Percentiles rank a stretch among this genome's conserved stretches.
Conservation (phyloP, 2,329 filamentous ascomycete genomes). For the Exserohilum rostratum region DNA sequence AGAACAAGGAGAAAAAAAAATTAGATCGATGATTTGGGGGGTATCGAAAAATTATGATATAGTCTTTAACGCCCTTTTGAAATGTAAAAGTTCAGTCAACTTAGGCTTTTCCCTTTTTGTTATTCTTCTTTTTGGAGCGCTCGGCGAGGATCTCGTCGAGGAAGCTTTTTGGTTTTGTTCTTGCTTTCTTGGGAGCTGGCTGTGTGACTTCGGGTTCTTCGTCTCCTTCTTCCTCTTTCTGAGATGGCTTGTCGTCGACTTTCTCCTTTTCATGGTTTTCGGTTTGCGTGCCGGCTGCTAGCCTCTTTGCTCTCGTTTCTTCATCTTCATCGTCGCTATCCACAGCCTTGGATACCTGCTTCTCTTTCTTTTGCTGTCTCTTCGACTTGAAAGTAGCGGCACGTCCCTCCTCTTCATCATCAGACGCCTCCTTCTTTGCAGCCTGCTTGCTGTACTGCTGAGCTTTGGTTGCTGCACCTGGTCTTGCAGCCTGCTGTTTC, state of each 20-base stretch:
- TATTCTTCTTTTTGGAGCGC: slow-evolving; percentile 59
- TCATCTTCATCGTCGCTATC: slow-evolving; percentile 24
- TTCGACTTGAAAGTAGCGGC: slow-evolving; percentile 43
- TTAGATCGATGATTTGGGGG: not conserved
- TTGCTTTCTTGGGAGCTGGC: slow-evolving; percentile 24
- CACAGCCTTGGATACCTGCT: not conserved
- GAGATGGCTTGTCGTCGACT: slow-evolving; percentile 1
- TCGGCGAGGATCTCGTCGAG: slow-evolving; percentile 60
- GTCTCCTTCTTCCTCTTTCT: slow-evolving; percentile 15
- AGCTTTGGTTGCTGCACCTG: slow-evolving; percentile 30
- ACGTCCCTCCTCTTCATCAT: slow-evolving; percentile 50
- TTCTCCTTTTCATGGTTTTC: not conserved
- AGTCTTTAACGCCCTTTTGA: not conserved
- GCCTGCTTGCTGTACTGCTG: slow-evolving; percentile 30
- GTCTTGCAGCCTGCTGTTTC: slow-evolving; percentile 30
- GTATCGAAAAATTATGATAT: slow-evolving; percentile 1
- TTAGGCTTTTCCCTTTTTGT: slow-evolving; percentile 34
- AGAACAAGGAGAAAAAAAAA: not conserved
- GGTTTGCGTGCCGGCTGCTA: not conserved
- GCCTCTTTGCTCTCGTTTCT: slow-evolving; percentile 13
- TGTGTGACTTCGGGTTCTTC: slow-evolving; percentile 10
- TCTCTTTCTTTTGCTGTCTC: slow-evolving; percentile 33
- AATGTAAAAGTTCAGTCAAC: too few relatives aligned
- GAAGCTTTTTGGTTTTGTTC: slow-evolving; percentile 55
- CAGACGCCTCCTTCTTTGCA: slow-evolving; percentile 39